Evolutionary conservation across 2,329 filamentous ascomycete species (phyloP), one percentile per base, ranked within the genome.

Genomic region (Macroventuria anomochaeta): DNA sequence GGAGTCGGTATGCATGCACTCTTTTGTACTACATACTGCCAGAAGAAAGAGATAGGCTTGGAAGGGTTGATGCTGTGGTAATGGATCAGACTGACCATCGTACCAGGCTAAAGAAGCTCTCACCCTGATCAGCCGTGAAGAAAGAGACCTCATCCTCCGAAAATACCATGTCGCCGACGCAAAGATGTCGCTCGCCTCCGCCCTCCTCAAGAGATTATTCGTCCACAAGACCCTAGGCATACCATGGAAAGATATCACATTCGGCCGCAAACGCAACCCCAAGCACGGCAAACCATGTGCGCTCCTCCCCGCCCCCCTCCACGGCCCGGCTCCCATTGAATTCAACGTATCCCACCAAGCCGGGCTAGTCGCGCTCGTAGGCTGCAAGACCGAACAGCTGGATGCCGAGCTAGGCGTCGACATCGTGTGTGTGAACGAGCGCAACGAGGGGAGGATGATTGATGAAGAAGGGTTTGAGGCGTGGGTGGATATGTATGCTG

Each of bases 301-400:
- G 50, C 73, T 83, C 63, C 60, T 76, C 53, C 51, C 75, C 74
- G 32, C 54, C 1, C 44, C 51, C 1, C n/a, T 49, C 3, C 53
- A 46, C 37, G 64, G 63, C 11, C 69, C 61, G 48, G 38, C 76
- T 60, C 63, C 75, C 55, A 73, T 86, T 31, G 84, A 88, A 58
- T 93, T 93, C 80, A 93, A 93, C 74, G 83, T 93, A 49, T 88
- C 85, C 38, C 90, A 93, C 72, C 90, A 93, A 77, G 87, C 87
- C 7, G 89, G 90, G 1, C 77, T 93, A 13, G 89, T 92, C 0
- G 83, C 84, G 2, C 77, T 93, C 25, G 80, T 88, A 11, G 87
- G 61, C 65, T 75, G 71, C 62, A 75, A 57, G 36, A 66, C 60
- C 1, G 47, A 58, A 2, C 54, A 58, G 10, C 42, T 56, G 1